Evolutionary conservation across 805 yeast species (phyloP), one percentile per base, ranked within the genome.

Genomic region (Tetrapisispora phaffii): DNA sequence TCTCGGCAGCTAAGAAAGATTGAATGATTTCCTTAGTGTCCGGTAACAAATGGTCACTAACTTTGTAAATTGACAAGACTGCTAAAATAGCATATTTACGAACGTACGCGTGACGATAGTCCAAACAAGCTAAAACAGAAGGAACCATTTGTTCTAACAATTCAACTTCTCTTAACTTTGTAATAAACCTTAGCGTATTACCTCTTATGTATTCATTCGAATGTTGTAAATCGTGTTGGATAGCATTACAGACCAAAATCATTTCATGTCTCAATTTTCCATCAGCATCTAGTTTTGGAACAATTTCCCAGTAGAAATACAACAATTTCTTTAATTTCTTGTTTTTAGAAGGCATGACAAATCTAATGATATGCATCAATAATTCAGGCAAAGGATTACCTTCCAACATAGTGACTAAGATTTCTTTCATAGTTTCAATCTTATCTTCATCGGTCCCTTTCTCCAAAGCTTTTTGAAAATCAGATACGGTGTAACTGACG

Each of bases 121-220:
- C 95, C 56, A 94, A 72, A 69, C 97, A 88, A 47, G 79, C 79
- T 58, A 96, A 79, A 38, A 88, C 89, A 35, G 93, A 81, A 26
- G 97, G 96, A 35, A 93, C 93, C 66, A 93, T 75, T 44, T 97
- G 95, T 68, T 94, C 98, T 61, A 93, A 75, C 52, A 93, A 75
- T 65, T 93, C 98, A 2, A 94, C 83, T 69, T 93, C 97, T 60
- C 80, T 83, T 62, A 93, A 74, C 63, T 93, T 94, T 48, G 90
- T 78, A 59, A 94, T 74, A 66, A 88, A 90, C 59, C 97, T 79
- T 66, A 93, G 73, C 9, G 97, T 90, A 58, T 87, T 87, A 55
- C 99, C 99, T 59, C 97, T 79, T 52, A 93, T 83, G 63, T 82
- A 93, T 68, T 93, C 98, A 71, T 93, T 93, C 42, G 98, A 96